Evolutionary conservation across 257 asterid genomes (phyloP).

Genomic region (Linaria vulgaris): DNA sequence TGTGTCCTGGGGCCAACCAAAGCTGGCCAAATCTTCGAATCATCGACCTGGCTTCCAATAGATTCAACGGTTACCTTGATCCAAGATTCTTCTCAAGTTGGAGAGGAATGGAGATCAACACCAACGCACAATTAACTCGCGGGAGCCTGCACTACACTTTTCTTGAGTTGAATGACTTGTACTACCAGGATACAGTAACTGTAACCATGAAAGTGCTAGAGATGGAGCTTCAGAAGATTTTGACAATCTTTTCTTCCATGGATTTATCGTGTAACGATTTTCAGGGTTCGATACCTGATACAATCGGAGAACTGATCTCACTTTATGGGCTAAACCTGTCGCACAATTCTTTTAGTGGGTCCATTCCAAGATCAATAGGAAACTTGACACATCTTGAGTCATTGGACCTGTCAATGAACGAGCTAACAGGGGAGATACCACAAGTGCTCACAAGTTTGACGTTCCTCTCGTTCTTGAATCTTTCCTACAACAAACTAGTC

Average conservation of each 20-base stretch:
- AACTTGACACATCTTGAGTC: slow-evolving; percentile 37
- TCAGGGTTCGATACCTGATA: slow-evolving; percentile 40
- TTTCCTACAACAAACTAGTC: too few relatives aligned
- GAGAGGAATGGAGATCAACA: too few relatives aligned
- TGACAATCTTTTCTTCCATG: slow-evolving; percentile 39
- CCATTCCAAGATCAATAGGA: slow-evolving; percentile 38
- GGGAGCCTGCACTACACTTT: neutral
- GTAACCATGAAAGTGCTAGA: too few relatives aligned
- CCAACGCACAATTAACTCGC: neutral
- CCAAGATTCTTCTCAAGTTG: too few relatives aligned
- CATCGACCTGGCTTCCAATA: too few relatives aligned
- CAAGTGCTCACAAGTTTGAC: too few relatives aligned
- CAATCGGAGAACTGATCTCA: slow-evolving; percentile 36
- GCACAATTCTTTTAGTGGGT: too few relatives aligned
- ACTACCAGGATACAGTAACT: slow-evolving; percentile 32
- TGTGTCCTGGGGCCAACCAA: too few relatives aligned
- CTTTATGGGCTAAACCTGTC: slow-evolving; percentile 34
- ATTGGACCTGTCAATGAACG: slow-evolving; percentile 37
- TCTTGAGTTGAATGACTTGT: neutral
- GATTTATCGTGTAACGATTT: slow-evolving; percentile 55
- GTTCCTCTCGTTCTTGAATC: too few relatives aligned
- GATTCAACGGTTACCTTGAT: too few relatives aligned
- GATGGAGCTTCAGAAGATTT: too few relatives aligned
- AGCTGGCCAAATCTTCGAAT: too few relatives aligned
- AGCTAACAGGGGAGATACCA: slow-evolving; percentile 14